phyloP scores from a whole-genome alignment of 495 filamentous ascomycete species.

The Venustampulla echinocandica region DNA sequence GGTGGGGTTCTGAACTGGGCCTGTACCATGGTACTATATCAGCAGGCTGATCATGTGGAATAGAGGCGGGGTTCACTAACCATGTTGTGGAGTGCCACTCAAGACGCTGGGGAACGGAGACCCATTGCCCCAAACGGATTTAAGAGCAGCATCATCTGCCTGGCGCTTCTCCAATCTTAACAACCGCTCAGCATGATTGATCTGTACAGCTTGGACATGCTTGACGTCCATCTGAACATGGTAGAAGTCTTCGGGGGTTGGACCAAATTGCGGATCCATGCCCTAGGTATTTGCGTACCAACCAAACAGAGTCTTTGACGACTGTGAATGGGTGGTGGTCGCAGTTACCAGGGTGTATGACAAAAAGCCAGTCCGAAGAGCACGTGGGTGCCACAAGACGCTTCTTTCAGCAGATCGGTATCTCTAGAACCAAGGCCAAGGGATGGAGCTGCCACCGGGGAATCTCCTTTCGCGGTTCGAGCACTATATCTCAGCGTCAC shows the following conservation, averaged over 20 bases:
- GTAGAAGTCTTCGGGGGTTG: constrained; percentile 66
- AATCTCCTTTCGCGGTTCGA: neutral
- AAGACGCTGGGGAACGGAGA: constrained; percentile 74
- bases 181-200: constrained; percentile 73
- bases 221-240: constrained; percentile 81
- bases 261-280: constrained; percentile 47
- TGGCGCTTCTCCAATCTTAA: constrained; percentile 71
- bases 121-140: constrained; percentile 80
- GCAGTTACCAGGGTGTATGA: neutral
- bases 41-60: constrained; percentile 8
- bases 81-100: constrained; percentile 72
- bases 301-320: neutral
- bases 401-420: too few relatives aligned
- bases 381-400: neutral
- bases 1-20: constrained; percentile 61
- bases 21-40: constrained; percentile 37
- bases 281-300: constrained; percentile 26
- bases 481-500: neutral
- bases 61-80: constrained; percentile 49
- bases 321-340: neutral
- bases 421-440: neutral
- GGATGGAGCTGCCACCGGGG: neutral
- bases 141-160: constrained; percentile 70
- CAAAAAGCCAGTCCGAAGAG: too few relatives aligned
- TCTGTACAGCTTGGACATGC: constrained; percentile 68